Percentiles rank a stretch among this genome's conserved stretches.
Conservation (phyloP, 768 basidiomycete genomes). For the Boletus fagicola region DNA sequence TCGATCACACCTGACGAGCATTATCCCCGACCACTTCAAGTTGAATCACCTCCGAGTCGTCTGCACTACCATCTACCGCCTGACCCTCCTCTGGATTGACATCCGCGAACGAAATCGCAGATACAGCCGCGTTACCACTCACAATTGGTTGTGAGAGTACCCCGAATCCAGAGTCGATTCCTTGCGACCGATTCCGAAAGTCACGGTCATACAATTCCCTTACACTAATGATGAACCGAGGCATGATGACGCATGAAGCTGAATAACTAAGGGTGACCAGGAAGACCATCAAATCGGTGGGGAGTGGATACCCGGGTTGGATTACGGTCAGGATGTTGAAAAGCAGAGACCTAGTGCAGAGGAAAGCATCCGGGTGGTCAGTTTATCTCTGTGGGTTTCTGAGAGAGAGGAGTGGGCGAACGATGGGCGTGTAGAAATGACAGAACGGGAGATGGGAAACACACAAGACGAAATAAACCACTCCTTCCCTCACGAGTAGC, state of each 20-base stretch:
- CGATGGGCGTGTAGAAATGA: background rate
- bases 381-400: too few species aligned
- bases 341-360: background rate
- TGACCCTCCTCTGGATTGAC: too few species aligned
- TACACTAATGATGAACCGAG: slow-evolving; percentile 17
- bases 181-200: background rate
- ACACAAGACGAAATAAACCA: slow-evolving; percentile 14
- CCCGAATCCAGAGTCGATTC: slow-evolving; percentile 8
- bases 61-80: background rate
- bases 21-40: background rate
- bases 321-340: slow-evolving; percentile 1
- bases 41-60: background rate
- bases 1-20: background rate
- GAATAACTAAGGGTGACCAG: slow-evolving; percentile 3
- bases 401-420: too few species aligned
- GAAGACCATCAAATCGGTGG: background rate
- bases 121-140: background rate
- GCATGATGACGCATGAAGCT: slow-evolving; percentile 1
- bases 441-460: background rate
- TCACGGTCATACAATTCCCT: slow-evolving; percentile 8
- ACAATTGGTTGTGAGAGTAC: background rate
- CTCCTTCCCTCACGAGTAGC: slow-evolving; percentile 7
- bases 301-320: background rate
- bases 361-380: too few species aligned
- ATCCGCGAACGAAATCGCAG: background rate